phyloP scores from a whole-genome alignment of 768 basidiomycete genomes.

The Pholiota molesta region DNA sequence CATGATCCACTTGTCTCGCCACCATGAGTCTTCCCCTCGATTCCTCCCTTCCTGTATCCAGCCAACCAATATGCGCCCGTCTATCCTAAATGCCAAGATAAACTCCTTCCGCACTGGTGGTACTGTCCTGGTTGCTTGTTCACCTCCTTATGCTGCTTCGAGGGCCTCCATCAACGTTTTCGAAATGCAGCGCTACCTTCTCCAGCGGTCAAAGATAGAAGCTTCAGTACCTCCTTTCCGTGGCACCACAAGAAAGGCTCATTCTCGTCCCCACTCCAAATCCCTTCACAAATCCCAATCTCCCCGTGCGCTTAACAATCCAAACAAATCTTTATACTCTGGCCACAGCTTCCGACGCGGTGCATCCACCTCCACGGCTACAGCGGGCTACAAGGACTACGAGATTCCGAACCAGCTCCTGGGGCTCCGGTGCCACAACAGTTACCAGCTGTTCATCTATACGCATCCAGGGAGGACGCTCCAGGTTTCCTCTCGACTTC shows the following conservation, averaged over 20 bases:
- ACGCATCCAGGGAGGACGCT: slow-evolving; percentile 23
- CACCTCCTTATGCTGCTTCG: background rate
- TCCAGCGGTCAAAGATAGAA: background rate
- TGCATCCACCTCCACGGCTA: slow-evolving; percentile 31
- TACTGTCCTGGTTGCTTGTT: slow-evolving; percentile 7
- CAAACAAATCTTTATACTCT: slow-evolving; percentile 19
- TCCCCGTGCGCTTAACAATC: slow-evolving; percentile 7
- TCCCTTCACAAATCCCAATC: slow-evolving; percentile 8
- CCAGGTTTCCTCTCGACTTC: slow-evolving; percentile 33
- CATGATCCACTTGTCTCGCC: background rate
- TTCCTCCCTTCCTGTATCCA: slow-evolving; percentile 29
- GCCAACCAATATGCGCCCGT: slow-evolving; percentile 26
- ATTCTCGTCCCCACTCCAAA: slow-evolving; percentile 19
- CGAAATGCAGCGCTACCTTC: background rate
- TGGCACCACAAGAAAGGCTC: background rate
- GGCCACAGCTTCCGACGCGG: slow-evolving; percentile 33
- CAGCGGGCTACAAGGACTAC: slow-evolving; percentile 31
- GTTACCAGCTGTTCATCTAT: slow-evolving; percentile 42
- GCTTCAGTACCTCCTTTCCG: slow-evolving; percentile 18
- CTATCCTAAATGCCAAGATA: slow-evolving; percentile 37
- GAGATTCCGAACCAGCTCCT: slow-evolving; percentile 36
- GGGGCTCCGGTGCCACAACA: slow-evolving; percentile 37
- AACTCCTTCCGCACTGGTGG: slow-evolving; percentile 33
- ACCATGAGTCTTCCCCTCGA: background rate
- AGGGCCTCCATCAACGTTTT: slow-evolving; percentile 12